Evolutionary conservation across 306 rosid species (phyloP), one percentile per base, ranked within the genome.

Genomic region (Hylodesmum podocarpum): DNA sequence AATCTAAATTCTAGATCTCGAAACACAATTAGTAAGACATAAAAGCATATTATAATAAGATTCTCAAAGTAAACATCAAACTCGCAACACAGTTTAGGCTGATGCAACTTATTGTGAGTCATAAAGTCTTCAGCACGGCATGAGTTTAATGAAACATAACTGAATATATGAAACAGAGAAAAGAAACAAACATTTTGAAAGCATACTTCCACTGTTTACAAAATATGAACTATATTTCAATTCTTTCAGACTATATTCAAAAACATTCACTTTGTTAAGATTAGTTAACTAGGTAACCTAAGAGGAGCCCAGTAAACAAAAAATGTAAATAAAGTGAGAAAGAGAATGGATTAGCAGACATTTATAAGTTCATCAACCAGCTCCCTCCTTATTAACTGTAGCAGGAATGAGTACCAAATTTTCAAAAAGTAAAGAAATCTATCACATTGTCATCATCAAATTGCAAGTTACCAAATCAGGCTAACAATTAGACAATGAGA

Each of bases 161-260:
- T 12, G 33, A 44, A 58, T 13, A 61, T 5, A 46, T 22, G 36
- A 63, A 63, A 63, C 8, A 61, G 49, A 43, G 55, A 63, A 75
- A 44, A 62, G 50, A 64, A 50, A 73, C 39, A 58, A 44, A 51
- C 12, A 29, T n/a, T 22, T 22, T 22, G 34, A 65, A 66, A 66
- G 59, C 66, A 55, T 43, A n/a, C 25, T 46, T 4, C 71, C 62
- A 16, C 44, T 46, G 73, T 50, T 29, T 33, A 2, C n/a, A 51
- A 36, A 64, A 72, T 72, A 47, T 66, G 63, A 71, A 77, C 22
- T 46, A 77, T 64, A 63, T 13, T 69, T 64, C 36, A 9, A 57
- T 47, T 70, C 59, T 74, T 47, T 7, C 66, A 40, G 41, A 22
- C n/a, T 49, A 22, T 49, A 16, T 65, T 37, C 43, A 59, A 31